Evolutionary conservation across 331 rosid species (phyloP).

Genomic region (Ulmus americana): DNA sequence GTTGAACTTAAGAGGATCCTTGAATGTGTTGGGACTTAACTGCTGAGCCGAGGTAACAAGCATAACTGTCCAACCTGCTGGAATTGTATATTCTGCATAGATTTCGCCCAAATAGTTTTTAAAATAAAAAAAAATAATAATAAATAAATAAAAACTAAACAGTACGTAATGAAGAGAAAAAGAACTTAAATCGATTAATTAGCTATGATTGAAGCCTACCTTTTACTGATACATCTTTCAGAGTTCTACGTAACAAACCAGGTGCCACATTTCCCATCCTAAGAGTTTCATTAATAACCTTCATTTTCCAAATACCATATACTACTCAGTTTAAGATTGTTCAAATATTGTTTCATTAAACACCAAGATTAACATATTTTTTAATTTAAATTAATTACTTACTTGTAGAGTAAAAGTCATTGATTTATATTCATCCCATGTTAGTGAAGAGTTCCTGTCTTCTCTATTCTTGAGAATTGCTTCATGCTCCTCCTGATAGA

Average conservation of each 20-base stretch:
- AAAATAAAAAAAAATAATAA: background rate
- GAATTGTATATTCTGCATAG: conserved; percentile 33
- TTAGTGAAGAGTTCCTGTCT: too few relatives aligned
- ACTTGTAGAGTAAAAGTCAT: too few relatives aligned
- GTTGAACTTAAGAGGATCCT: conserved; percentile 34
- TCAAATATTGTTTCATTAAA: too few relatives aligned
- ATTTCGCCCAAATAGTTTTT: too few relatives aligned
- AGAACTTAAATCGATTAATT: background rate
- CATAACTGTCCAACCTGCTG: conserved; percentile 35
- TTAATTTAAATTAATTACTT: too few relatives aligned
- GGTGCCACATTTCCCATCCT: background rate
- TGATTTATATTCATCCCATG: too few relatives aligned
- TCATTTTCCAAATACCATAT: background rate
- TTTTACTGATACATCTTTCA: background rate
- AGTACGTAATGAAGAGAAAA: background rate
- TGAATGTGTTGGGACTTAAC: conserved; percentile 16
- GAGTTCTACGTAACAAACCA: too few relatives aligned
- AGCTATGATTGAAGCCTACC: background rate
- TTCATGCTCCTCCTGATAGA: too few relatives aligned
- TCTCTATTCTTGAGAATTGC: too few relatives aligned
- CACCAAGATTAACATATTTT: too few relatives aligned
- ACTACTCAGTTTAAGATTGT: too few relatives aligned
- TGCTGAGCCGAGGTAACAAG: conserved; percentile 30
- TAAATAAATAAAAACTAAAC: too few relatives aligned
- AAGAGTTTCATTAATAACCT: background rate